Base-by-base conservation (phyloP, 495 filamentous ascomycete genomes). In the Sphaerosporella brunnea region DNA sequence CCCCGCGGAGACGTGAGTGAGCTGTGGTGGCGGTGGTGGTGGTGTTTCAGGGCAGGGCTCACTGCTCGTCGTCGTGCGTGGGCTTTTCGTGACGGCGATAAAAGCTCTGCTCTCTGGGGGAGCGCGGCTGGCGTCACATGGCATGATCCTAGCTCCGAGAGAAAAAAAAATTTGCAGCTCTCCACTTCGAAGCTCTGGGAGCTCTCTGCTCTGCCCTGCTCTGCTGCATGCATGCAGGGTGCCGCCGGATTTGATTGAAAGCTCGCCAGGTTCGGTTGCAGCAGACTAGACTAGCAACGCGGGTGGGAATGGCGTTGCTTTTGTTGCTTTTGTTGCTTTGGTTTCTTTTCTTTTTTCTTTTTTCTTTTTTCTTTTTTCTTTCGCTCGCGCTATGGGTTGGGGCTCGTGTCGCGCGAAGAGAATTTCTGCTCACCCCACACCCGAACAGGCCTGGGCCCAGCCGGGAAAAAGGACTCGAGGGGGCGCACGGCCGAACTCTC, bases 391-490 rank as follows among this genome's bases (percentile, higher is more conserved):
- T 7, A 38, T 16, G n/a, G n/a, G n/a, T n/a, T n/a, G n/a, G n/a
- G n/a, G n/a, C n/a, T n/a, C n/a, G n/a, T n/a, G n/a, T n/a, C n/a
- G n/a, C n/a, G n/a, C n/a, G n/a, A n/a, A n/a, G n/a, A n/a, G n/a
- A n/a, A n/a, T n/a, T n/a, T n/a, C n/a, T n/a, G n/a, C n/a, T n/a
- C n/a, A n/a, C n/a, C n/a, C n/a, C n/a, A n/a, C n/a, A n/a, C n/a
- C n/a, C n/a, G n/a, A n/a, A n/a, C n/a, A n/a, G n/a, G n/a, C n/a
- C n/a, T n/a, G 18, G 36, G 37, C 37, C 21, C 20, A 40, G 21
- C 37, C 37, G n/a, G 37, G 37, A 40, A 40, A 40, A 40, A 15
- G 7, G 37, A 40, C n/a, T n/a, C n/a, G n/a, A n/a, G n/a, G 37
- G 37, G 11, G 40, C 10, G 13, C 40, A 43, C 40, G 40, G 20